A percentile compares a stretch with the other conserved stretches of the same genome.
Evolutionary conservation across 2,329 filamentous ascomycete genomes (phyloP).

Genomic region (Teratosphaeria destructans): DNA sequence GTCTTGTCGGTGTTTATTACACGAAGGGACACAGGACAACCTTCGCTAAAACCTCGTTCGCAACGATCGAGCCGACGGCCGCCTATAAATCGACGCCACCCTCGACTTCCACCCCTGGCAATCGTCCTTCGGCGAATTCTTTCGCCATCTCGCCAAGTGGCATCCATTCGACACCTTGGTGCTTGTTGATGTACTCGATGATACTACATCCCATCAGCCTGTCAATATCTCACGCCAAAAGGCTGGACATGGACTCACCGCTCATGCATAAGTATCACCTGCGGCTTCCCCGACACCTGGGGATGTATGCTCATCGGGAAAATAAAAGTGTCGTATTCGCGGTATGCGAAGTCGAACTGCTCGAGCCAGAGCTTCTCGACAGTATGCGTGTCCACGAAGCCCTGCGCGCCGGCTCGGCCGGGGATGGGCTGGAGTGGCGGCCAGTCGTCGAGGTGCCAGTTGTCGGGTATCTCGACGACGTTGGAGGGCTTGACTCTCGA

Average conservation of each 20-base stretch:
- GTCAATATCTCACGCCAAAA: too few relatives aligned
- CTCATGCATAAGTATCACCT: conserved; percentile 39
- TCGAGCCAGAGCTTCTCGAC: conserved; percentile 37
- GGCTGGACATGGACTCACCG: too few relatives aligned
- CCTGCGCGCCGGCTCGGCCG: conserved; percentile 22
- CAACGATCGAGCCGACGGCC: not conserved
- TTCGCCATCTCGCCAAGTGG: conserved; percentile 21
- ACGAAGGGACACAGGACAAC: too few relatives aligned
- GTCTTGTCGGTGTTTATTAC: too few relatives aligned
- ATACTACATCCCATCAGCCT: conserved; percentile 15
- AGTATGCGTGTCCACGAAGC: conserved; percentile 32
- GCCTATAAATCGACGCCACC: conserved; percentile 14
- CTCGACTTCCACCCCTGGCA: conserved; percentile 25
- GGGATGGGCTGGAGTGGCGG: conserved; percentile 31
- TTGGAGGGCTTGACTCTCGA: conserved; percentile 19
- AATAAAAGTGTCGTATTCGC: conserved; percentile 37
- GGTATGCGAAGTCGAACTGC: conserved; percentile 37
- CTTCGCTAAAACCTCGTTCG: too few relatives aligned
- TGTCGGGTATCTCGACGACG: conserved; percentile 37
- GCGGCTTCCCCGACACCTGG: conserved; percentile 38
- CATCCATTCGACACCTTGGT: conserved; percentile 36
- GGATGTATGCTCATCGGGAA: conserved; percentile 40
- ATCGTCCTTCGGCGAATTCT: conserved; percentile 26
- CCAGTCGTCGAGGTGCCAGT: conserved; percentile 41
- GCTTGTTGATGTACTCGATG: conserved; percentile 36